Percentiles rank a stretch among this genome's conserved stretches.
Evolutionary conservation across 495 filamentous ascomycete genomes (phyloP).

Genomic region (Penicillium flavigenum): DNA sequence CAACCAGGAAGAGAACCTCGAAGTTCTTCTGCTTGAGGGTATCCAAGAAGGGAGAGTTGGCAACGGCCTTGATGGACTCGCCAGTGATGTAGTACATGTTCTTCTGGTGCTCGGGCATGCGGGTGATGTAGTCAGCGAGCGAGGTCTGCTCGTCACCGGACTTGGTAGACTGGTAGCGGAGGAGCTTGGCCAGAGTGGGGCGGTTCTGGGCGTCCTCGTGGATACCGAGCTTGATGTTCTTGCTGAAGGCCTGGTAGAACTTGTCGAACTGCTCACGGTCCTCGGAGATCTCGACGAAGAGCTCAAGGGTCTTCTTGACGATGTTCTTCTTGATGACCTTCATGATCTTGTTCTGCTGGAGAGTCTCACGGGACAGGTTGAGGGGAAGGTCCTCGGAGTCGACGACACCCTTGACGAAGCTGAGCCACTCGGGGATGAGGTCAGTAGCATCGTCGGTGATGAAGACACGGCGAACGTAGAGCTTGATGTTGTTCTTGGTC

Average conservation of each 20-base stretch:
- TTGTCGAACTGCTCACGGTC: conserved; percentile 99
- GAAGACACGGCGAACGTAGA: conserved; percentile 99
- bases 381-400: conserved; percentile 99
- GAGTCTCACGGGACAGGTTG: conserved; percentile 99
- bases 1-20: conserved; percentile 98
- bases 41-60: conserved; percentile 98
- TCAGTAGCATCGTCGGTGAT: conserved; percentile 99
- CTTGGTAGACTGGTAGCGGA: conserved; percentile 98
- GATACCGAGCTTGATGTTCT: conserved; percentile 99
- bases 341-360: conserved; percentile 99
- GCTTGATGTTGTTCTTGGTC: conserved; percentile 99
- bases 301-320: conserved; percentile 99
- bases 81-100: conserved; percentile 99
- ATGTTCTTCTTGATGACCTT: conserved; percentile 99
- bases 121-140: conserved; percentile 92
- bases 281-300: conserved; percentile 97
- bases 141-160: conserved; percentile 95
- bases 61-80: conserved; percentile 96
- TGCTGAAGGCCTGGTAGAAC: conserved; percentile 99
- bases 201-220: conserved; percentile 99
- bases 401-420: conserved; percentile 99
- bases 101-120: conserved; percentile 99
- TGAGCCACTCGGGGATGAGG: conserved; percentile 98
- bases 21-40: conserved; percentile 99
- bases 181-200: conserved; percentile 88